These are phyloP conservation scores for Maudiozyma humilis DNA, from an alignment of 1,139 yeast species.

Conservation along the genomic window DNA sequence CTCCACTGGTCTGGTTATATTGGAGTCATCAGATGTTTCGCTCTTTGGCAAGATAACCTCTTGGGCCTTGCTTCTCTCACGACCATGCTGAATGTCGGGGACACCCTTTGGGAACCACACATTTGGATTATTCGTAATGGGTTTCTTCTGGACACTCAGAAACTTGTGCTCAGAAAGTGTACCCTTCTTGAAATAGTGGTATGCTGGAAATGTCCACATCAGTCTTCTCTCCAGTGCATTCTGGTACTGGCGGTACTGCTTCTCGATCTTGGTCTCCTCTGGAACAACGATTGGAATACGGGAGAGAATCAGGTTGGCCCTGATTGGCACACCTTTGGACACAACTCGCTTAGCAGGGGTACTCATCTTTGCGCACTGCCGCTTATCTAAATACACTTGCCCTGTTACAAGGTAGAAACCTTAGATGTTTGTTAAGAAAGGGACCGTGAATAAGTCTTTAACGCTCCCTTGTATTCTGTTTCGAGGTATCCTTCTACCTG, in stretches of 20 bases:
- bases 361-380: slow-evolving; percentile 11
- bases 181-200: slow-evolving; percentile 86
- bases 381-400: too few relatives aligned
- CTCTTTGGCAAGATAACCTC: slow-evolving; percentile 58
- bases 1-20: slow-evolving; percentile 58
- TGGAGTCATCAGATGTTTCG: slow-evolving; percentile 31
- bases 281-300: slow-evolving; percentile 81
- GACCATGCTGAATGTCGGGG: slow-evolving; percentile 78
- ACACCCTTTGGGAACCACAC: slow-evolving; percentile 74
- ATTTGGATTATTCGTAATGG: slow-evolving; percentile 62
- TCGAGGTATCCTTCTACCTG: too few relatives aligned
- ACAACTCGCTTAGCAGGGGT: slow-evolving; percentile 11
- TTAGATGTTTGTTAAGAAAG: too few relatives aligned
- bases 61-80: slow-evolving; percentile 83
- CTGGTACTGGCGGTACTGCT: slow-evolving; percentile 73
- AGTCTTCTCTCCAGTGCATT: slow-evolving; percentile 77
- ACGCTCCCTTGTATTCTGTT: too few relatives aligned
- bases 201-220: slow-evolving; percentile 96
- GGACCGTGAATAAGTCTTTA: too few relatives aligned
- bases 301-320: slow-evolving; percentile 55
- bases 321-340: slow-evolving; percentile 18
- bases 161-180: slow-evolving; percentile 81
- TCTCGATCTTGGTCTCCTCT: slow-evolving; percentile 64
- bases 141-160: slow-evolving; percentile 66
- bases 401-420: too few relatives aligned